Base-by-base conservation (phyloP, 345 rosid species). In the Dimocarpus longan region DNA sequence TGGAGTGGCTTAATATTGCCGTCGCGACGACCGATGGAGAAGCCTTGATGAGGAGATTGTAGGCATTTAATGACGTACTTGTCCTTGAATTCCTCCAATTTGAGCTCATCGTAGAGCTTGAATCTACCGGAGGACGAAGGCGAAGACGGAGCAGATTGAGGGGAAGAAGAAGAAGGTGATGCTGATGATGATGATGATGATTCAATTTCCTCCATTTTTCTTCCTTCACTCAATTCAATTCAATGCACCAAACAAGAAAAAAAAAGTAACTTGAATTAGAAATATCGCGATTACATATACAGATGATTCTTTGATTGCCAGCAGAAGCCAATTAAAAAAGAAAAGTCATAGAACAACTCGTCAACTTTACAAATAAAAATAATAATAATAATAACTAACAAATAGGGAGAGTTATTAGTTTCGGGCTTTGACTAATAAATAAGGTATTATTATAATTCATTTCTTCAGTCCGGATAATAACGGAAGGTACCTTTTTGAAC, bases 81-180 rank as follows among this genome's bases (percentile, higher is more conserved):
- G 57, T 90, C 97, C 32, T 82, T 89, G 71, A 88, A 94, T 80
- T 95, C 99, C 73, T 68, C 90, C 90, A 95, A 86, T 74, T 93
- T 87, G 22, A 95, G 76, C 66, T 81, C 86, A 74, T 92, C 95
- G 79, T 69, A 68, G 67, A 95, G 93, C 91, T 88, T 93, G 91
- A 92, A 95, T 60, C 88, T 80, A 81, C 77, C 81, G 0, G 91
- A 72, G 68, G 84, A 74, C 15, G 86, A 60, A 6, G 81, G 28
- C 4, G 68, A 70, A 1, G 81, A 67, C 28, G 91, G 67, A 74
- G 83, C 67, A 16, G 86, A 44, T 1, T 6, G 11, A 46, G 10
- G 5, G 5, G 52, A 46, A 46, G 52, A 11, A 7, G 52, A 46
- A 11, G 12, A 0, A 2, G 52, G 2, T 46, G 52, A 1, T 46